Evolutionary conservation across 495 filamentous ascomycete genomes (phyloP).

Genomic region (Trichocladium antarcticum): DNA sequence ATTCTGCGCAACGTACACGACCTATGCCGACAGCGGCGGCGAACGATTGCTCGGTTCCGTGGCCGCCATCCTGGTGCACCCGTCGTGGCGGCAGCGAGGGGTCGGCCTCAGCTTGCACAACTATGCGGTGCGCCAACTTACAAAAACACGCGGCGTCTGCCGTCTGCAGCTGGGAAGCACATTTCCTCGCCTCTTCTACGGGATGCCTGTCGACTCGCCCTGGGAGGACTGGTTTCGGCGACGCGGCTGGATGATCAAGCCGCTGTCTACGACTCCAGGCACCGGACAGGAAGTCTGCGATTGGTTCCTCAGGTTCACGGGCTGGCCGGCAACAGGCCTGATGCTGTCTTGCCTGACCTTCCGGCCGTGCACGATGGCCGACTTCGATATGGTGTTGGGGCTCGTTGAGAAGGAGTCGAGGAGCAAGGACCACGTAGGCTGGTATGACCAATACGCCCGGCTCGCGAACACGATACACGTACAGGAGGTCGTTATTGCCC

Average conservation of each 20-base stretch:
- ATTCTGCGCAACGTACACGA: conserved; percentile 51
- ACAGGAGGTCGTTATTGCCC: conserved; percentile 40
- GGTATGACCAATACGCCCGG: conserved; percentile 46
- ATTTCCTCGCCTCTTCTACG: conserved; percentile 50
- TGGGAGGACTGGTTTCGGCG: conserved; percentile 48
- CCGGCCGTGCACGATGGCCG: conserved; percentile 38
- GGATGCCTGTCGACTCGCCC: conserved; percentile 37
- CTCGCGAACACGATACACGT: conserved; percentile 36
- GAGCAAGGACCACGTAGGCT: conserved; percentile 36
- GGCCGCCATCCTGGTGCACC: conserved; percentile 46
- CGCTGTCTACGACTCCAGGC: conserved; percentile 26
- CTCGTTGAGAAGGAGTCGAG: conserved; percentile 40
- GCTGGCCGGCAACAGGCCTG: conserved; percentile 36
- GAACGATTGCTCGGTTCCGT: conserved; percentile 48
- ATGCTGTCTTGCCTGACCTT: conserved; percentile 33
- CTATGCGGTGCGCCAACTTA: conserved; percentile 43
- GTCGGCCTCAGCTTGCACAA: conserved; percentile 48
- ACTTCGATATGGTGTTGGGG: conserved; percentile 44
- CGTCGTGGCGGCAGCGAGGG: conserved; percentile 42
- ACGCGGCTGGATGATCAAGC: conserved; percentile 45
- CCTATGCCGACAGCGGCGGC: conserved; percentile 40
- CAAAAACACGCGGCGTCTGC: conserved; percentile 41
- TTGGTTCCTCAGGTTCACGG: conserved; percentile 43
- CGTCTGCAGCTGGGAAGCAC: conserved; percentile 50
- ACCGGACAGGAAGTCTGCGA: conserved; percentile 43